Base-by-base conservation (phyloP, 306 rosid genomes). In the Oxytropis ochrocephala region DNA sequence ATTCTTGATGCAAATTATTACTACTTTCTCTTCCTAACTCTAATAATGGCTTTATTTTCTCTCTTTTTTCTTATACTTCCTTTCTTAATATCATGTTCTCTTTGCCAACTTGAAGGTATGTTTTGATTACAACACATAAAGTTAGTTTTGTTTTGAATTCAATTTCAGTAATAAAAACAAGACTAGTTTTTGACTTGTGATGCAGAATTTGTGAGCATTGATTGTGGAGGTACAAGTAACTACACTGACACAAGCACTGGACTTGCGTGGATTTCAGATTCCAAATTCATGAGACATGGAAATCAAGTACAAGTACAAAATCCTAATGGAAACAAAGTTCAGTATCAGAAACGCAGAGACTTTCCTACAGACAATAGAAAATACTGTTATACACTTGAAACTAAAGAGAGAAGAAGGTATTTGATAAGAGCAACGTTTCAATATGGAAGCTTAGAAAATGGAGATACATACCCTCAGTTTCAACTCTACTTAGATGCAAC, bases 391-490 rank as follows among this genome's bases (percentile, higher is more conserved):
- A 85, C 85, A 24, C 68, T 94, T 43, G 71, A 51, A 17, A 87
- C 96, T 6, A 76, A 77, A 56, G 97, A 94, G 82, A 81, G 99
- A 64, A 85, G 87, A 38, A 73, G 99, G 76, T 88, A 94, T 62
- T 47, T 91, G 29, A 86, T 94, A 9, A 63, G 99, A 38, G 96
- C 97, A 59, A 91, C 87, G 1, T 94, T 94, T 81, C 95, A 87
- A 67, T 88, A 94, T 64, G 97, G 97, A 4, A 94, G 84, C 66
- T 73, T 83, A 69, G 69, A 76, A 55, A 61, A 80, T 44, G 99
- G 92, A 72, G 97, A 91, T 44, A 94, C 99, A 7, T 94, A 83
- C 75, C 99, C 99, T 10, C 92, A 94, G 50, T 94, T 94, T 82
- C 83, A 85, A 82, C 89, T 94, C 36, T 91, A 82, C 52, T 78